Conservation (phyloP, 2,329 filamentous ascomycete species). For the Fusarium penzigii region DNA sequence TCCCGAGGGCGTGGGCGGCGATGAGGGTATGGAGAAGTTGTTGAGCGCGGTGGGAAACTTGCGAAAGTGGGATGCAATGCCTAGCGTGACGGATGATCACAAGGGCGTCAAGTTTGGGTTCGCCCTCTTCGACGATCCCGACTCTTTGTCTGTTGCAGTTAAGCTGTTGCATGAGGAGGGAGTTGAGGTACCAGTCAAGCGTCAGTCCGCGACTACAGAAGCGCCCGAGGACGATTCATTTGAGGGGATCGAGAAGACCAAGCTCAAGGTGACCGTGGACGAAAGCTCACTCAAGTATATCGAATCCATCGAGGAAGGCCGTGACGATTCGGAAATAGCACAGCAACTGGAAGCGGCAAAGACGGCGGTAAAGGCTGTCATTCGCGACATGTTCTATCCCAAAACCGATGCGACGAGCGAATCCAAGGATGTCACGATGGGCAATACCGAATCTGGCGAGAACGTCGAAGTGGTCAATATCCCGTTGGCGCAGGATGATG, state of each 20-base stretch:
- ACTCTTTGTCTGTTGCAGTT: constrained; percentile 81
- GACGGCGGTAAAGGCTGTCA: constrained; percentile 64
- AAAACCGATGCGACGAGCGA: constrained; percentile 50
- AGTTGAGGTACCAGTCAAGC: constrained; percentile 79
- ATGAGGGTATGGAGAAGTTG: constrained; percentile 77
- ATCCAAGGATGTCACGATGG: constrained; percentile 71
- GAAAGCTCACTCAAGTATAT: constrained; percentile 81
- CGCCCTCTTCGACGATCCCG: constrained; percentile 89
- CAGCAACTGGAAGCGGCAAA: constrained; percentile 71
- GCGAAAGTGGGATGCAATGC: constrained; percentile 80
- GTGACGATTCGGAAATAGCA: constrained; percentile 64
- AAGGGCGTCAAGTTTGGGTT: constrained; percentile 91
- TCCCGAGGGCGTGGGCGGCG: constrained; percentile 73
- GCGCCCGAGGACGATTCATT: constrained; percentile 46
- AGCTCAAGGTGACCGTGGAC: constrained; percentile 75
- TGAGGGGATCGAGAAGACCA: constrained; percentile 66
- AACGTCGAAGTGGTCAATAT: constrained; percentile 88
- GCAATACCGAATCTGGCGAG: constrained; percentile 61
- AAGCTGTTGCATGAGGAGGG: constrained; percentile 82
- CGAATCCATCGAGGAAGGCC: constrained; percentile 73
- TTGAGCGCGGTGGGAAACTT: constrained; percentile 76
- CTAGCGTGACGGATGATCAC: constrained; percentile 60
- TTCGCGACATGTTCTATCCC: constrained; percentile 75
- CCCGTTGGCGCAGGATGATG: constrained; percentile 83
- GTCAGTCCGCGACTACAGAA: constrained; percentile 58